Evolutionary conservation across 23 red algal species (phyloP).

Genomic region (Gracilaria gracilis): DNA sequence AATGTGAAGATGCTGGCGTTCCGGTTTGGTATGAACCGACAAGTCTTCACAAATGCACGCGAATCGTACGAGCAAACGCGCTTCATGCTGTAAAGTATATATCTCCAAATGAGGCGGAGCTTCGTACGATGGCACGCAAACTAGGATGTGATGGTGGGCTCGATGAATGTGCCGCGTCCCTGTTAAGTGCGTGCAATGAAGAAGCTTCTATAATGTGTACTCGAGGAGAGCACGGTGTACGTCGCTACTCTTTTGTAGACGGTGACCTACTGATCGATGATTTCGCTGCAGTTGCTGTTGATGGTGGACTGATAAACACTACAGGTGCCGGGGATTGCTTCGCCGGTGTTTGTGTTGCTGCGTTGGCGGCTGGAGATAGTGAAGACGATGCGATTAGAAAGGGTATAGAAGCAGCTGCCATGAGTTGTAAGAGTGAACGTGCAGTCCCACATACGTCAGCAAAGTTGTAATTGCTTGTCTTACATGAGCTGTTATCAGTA

Average conservation of each 20-base stretch:
- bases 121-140: slow-evolving; percentile 35
- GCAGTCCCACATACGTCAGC: neutral
- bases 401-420: slow-evolving; percentile 33
- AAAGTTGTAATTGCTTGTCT: neutral
- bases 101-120: slow-evolving; percentile 76
- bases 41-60: slow-evolving; percentile 53
- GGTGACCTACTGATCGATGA: neutral
- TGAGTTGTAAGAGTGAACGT: slow-evolving; percentile 44
- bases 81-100: slow-evolving; percentile 51
- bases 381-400: slow-evolving; percentile 47
- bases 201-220: slow-evolving; percentile 31
- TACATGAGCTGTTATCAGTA: neutral
- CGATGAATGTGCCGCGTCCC: slow-evolving; percentile 1
- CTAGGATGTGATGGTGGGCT: slow-evolving; percentile 15
- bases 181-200: neutral
- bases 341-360: slow-evolving; percentile 46
- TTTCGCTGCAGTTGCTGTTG: slow-evolving; percentile 14
- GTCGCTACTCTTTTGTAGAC: slow-evolving; percentile 12
- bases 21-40: slow-evolving; percentile 76
- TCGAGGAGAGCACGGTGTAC: slow-evolving; percentile 24
- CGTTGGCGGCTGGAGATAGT: slow-evolving; percentile 9
- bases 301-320: slow-evolving; percentile 21
- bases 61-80: slow-evolving; percentile 34
- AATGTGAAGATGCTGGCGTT: slow-evolving; percentile 3
- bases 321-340: slow-evolving; percentile 61